Conservation (phyloP, 306 rosid genomes). For the Urtica urens region DNA sequence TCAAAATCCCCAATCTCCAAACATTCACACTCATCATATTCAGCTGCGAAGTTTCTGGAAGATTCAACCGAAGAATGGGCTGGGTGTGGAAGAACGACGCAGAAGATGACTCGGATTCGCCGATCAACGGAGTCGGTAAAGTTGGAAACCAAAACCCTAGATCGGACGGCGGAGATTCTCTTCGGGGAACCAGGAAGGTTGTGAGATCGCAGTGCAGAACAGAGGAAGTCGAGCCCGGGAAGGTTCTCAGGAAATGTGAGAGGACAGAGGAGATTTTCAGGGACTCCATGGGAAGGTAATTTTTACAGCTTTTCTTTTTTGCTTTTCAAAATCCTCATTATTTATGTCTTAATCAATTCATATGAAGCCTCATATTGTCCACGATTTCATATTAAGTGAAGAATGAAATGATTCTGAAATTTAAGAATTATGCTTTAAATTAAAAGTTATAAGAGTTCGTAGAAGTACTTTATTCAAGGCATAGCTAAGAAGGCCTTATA, state of each 20-base stretch:
- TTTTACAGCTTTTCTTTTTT: background rate
- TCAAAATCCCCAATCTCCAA: background rate
- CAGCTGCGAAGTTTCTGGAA: background rate
- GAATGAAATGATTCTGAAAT: no score
- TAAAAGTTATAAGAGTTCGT: no score
- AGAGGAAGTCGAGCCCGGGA: slow-evolving; percentile 75
- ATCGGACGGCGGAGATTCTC: slow-evolving; percentile 19
- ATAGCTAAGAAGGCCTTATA: no score
- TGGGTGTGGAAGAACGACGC: slow-evolving; percentile 61
- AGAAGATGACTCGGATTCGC: slow-evolving; percentile 4
- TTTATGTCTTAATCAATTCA: no score
- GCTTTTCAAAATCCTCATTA: background rate
- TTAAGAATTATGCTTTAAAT: no score
- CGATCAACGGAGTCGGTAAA: slow-evolving; percentile 3
- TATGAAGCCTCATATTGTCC: no score
- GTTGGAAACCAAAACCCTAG: slow-evolving; percentile 2
- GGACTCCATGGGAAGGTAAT: slow-evolving; percentile 61
- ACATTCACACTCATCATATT: background rate
- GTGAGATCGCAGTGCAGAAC: slow-evolving; percentile 65
- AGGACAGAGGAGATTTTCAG: slow-evolving; percentile 66
- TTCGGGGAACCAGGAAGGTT: slow-evolving; percentile 48
- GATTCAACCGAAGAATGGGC: slow-evolving; percentile 38
- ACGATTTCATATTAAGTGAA: no score
- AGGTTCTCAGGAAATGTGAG: slow-evolving; percentile 68
- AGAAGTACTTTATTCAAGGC: no score